Base-by-base conservation (phyloP, 352 stramenopile genomes). In the Globisporangium paddicum region DNA sequence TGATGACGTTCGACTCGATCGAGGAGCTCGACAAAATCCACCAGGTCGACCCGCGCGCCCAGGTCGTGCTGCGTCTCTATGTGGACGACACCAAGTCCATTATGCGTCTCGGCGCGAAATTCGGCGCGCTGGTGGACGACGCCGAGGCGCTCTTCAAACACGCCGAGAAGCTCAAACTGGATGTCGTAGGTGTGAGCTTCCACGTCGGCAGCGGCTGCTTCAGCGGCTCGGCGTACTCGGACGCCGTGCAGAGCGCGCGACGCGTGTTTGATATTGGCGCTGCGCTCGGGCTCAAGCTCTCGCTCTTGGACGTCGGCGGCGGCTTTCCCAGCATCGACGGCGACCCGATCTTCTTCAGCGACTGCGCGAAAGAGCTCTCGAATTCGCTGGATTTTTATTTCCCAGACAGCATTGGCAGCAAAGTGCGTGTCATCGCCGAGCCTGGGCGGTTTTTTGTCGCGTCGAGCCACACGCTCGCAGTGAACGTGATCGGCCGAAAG, bases 171-270 rank as follows among this genome's bases (percentile, higher is more conserved):
- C 74, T 93, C 35, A 79, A 89, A 46, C 67, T 97, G 14, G 76
- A 97, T 51, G 87, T 98, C 16, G 64, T 91, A 1, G 95, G 94
- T 34, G 87, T 98, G 30, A 95, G 82, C 63, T 98, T 98, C 74
- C 95, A 98, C 73, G 95, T 98, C 38, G 94, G 95, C 55, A 95
- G 78, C 58, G 96, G 96, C 34, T 98, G 93, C 73, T 95, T 94
- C 60, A 93, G 96, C 62, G 81, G 94, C 25, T 77, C 75, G 23
- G 79, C 90, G 16, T 98, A 98, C 71, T 88, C 89, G 58, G 75
- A 97, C 60, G 95, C 94, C 18, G 76, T 98, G 38, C 66, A 69
- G 25, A 79, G 90, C 50, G 89, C 90, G 14, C 80, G 82, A 51
- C 80, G 83, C 51, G 80, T 90, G 8, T 98, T 98, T 66, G 91